Base-by-base conservation (phyloP, 495 filamentous ascomycete genomes). In the Neurospora intermedia region DNA sequence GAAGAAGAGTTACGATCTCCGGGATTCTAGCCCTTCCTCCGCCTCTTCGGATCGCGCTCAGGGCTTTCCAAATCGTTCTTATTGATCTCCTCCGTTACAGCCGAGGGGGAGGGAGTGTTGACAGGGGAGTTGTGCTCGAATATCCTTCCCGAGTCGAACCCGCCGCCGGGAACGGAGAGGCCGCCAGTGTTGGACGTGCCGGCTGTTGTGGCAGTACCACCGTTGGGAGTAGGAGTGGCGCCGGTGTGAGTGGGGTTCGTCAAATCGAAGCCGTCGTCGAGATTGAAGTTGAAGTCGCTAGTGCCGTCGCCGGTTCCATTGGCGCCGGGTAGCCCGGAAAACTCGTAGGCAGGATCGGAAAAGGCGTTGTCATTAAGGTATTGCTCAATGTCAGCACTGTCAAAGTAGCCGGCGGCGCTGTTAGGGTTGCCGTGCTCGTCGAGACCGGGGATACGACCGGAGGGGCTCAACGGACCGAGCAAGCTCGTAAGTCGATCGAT, bases 391-490 rank as follows among this genome's bases (percentile, higher is more conserved):
- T 93, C 91, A 59, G 92, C 80, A 43, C 80, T 80, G 71, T 82
- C 82, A 59, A 85, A 87, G 74, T 85, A 87, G 73, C 71, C 72
- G 16, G 75, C 74, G 15, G 54, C 54, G 27, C 54, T 27, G 71
- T 78, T 81, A 16, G 77, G 71, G 40, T 82, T 84, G 38, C 83
- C 85, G 16, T 80, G 75, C 8, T 85, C 83, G 40, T 84, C 84
- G 4, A 96, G 79, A 11, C 93, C 93, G 1, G 93, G 93, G 70
- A 97, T 96, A 20, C 85, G 85, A 15, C 93, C 93, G 6, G 87
- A 92, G 0, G 93, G 94, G 77, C 90, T 93, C 40, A 96, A 83
- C 2, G 94, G 93, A 41, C 91, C 89, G 31, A 97, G 84, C 0
- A 92, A 78, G 43, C 87, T 87, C 70, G 88, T 87, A 35, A 98